These are phyloP conservation scores for Paraphysoderma sedebokerense DNA, from an alignment of 371 early-diverging fungal genomes.

Conservation along the genomic window DNA sequence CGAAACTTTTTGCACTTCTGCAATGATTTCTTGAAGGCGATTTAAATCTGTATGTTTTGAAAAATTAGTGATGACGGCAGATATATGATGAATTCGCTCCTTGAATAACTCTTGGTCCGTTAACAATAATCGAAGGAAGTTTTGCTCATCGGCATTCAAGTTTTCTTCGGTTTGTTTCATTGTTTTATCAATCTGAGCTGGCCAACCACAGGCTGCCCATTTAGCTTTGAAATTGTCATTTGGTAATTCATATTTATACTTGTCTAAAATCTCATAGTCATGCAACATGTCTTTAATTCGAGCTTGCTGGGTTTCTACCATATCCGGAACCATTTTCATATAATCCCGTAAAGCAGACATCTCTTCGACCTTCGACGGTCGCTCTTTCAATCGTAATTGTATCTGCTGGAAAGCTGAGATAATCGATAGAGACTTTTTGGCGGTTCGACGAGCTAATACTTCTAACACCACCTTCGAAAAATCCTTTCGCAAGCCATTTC, in stretches of 20 bases:
- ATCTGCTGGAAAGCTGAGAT: constrained; percentile 17
- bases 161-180: constrained; percentile 15
- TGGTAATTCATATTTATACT: constrained; percentile 22
- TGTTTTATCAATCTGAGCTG: constrained; percentile 24
- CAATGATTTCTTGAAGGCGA: constrained; percentile 19
- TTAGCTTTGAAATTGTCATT: constrained; percentile 28
- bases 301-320: constrained; percentile 9
- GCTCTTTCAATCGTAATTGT: constrained; percentile 19
- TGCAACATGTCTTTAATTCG: constrained; percentile 25
- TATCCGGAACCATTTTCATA: constrained; percentile 26
- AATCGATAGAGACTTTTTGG: constrained; percentile 18
- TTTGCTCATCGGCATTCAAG: constrained; percentile 20
- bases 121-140: constrained; percentile 20
- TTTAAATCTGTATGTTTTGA: constrained; percentile 18
- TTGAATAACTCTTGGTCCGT: constrained; percentile 40
- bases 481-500: constrained; percentile 27
- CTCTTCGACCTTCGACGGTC: constrained; percentile 34
- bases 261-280: constrained; percentile 28
- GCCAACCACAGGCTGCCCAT: constrained; percentile 33
- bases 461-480: constrained; percentile 25
- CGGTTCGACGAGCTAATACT: constrained; percentile 17
- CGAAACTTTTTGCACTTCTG: constrained; percentile 23
- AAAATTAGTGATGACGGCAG: constrained; percentile 22
- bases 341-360: constrained; percentile 29
- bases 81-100: constrained; percentile 23